These are phyloP conservation scores for Talaromyces borbonicus DNA, from an alignment of 495 filamentous ascomycete genomes.

Conservation along the genomic window DNA sequence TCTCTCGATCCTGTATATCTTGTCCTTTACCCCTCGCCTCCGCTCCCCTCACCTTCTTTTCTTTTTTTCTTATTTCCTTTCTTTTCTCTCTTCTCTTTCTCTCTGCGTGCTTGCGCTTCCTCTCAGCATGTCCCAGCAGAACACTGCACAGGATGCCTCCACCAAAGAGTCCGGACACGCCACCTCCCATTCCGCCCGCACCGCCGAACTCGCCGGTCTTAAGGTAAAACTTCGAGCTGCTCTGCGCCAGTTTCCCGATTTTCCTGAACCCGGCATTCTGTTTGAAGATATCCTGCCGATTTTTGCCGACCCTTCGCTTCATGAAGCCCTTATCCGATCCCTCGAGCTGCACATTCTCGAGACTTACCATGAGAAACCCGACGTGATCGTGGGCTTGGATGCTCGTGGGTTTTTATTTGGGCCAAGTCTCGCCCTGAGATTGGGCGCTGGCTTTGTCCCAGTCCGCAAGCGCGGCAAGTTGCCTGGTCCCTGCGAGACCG, in stretches of 20 bases:
- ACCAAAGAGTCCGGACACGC: slow-evolving; percentile 37
- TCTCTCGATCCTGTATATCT: slow-evolving; percentile 14
- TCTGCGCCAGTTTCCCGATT: slow-evolving; percentile 78
- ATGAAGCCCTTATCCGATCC: slow-evolving; percentile 69
- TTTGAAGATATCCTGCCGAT: slow-evolving; percentile 99
- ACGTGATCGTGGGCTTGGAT: slow-evolving; percentile 89
- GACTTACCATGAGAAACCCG: slow-evolving; percentile 50
- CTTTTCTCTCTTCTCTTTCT: slow-evolving; percentile 17
- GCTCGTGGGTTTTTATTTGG: slow-evolving; percentile 95
- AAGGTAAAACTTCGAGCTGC: slow-evolving; percentile 61
- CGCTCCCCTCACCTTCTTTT: slow-evolving; percentile 18
- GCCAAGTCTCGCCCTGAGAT: slow-evolving; percentile 72
- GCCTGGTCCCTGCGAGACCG: slow-evolving; percentile 76
- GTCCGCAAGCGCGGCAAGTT: slow-evolving; percentile 96
- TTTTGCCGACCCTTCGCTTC: slow-evolving; percentile 70
- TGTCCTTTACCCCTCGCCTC: no score
- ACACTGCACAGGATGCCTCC: slow-evolving; percentile 27
- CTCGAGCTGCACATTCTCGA: slow-evolving; percentile 73
- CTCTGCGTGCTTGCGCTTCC: slow-evolving; percentile 23
- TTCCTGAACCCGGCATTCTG: slow-evolving; percentile 86
- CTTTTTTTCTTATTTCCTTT: slow-evolving; percentile 22
- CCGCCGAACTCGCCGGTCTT: slow-evolving; percentile 88
- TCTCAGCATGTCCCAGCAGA: slow-evolving; percentile 51
- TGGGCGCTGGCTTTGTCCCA: slow-evolving; percentile 86
- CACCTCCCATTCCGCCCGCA: slow-evolving; percentile 52